A percentile compares a stretch with the other conserved stretches of the same genome.
These are phyloP conservation scores for Volvariella volvacea DNA, from an alignment of 1,284 basidiomycete genomes.

Conservation along the genomic window DNA sequence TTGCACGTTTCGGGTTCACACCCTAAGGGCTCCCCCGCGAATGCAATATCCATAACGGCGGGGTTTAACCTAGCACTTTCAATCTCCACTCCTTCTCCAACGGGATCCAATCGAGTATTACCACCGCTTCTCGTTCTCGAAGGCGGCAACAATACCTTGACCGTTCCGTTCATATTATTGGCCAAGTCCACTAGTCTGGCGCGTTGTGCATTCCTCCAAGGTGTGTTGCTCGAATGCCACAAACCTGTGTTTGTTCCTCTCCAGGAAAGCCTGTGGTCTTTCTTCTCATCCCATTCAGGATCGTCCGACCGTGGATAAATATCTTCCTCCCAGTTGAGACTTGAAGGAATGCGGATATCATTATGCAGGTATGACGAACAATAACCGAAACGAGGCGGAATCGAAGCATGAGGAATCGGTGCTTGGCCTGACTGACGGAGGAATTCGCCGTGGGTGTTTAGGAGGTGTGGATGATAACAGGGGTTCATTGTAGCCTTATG, in stretches of 20 bases:
- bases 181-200: slow-evolving; percentile 17
- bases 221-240: slow-evolving; percentile 15
- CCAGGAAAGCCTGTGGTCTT: slow-evolving; percentile 45
- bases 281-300: slow-evolving; percentile 44
- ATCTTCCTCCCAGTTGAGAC: slow-evolving; percentile 17
- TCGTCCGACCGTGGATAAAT: slow-evolving; percentile 28
- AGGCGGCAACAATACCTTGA: slow-evolving; percentile 14
- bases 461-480: slow-evolving; percentile 36
- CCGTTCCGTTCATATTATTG: slow-evolving; percentile 13
- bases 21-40: slow-evolving; percentile 39
- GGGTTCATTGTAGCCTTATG: slow-evolving; percentile 41
- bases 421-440: slow-evolving; percentile 30
- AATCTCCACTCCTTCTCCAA: slow-evolving; percentile 36
- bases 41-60: slow-evolving; percentile 50
- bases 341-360: slow-evolving; percentile 37
- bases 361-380: slow-evolving; percentile 40
- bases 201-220: slow-evolving; percentile 20
- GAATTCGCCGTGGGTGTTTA: slow-evolving; percentile 38
- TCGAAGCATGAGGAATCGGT: slow-evolving; percentile 26
- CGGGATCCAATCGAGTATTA: slow-evolving; percentile 17
- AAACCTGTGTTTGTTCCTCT: slow-evolving; percentile 56
- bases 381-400: slow-evolving; percentile 39
- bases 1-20: slow-evolving; percentile 35
- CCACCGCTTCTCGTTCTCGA: slow-evolving; percentile 4
- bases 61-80: slow-evolving; percentile 35